Evolutionary conservation across 805 yeast genomes (phyloP), one percentile per base, ranked within the genome.

Genomic region (Candida quercuum): DNA sequence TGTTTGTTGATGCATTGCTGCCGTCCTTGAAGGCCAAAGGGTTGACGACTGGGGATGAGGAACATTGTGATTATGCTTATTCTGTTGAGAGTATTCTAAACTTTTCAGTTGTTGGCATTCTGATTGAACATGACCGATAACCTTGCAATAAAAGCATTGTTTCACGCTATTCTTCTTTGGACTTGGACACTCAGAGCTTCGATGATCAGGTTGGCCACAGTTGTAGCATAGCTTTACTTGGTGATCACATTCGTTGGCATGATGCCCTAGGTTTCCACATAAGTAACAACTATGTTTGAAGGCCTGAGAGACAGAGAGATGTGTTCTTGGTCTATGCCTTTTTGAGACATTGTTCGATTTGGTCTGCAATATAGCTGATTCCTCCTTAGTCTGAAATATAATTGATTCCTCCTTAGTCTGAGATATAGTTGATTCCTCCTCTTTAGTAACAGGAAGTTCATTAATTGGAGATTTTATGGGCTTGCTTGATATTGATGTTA

Each of bases 181-280:
- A 17, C 41, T 33, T 19, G 56, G 53, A 29, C 63, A 58, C 0
- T 45, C 32, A 0, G 56, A 45, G 6, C 56, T 46, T 32, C 55
- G 56, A 33, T 58, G 63, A 2, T 57, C 60, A 4, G 60, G 59
- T 18, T 47, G 25, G 23, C 56, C 56, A 39, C 63, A 58, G 38
- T 58, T 58, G 39, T 57, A 58, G 35, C 63, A 58, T 3, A 57
- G 46, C 20, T 59, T 35, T 20, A 48, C 56, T 2, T 28, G 34
- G n/a, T 37, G 46, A 8, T 38, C 38, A 33, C 63, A 58, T 14
- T 47, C 47, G 10, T 56, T 53, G 1, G 62, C 62, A 33, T 41
- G 52, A 30, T 58, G 62, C 7, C 62, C 62, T 19, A 58, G 37
- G 21, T 57, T 50, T 2, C 61, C 59, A 42, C 61, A 57, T 16